These are phyloP conservation scores for Sarocladium kiliense DNA, from an alignment of 2,329 filamentous ascomycete genomes.

Conservation along the genomic window DNA sequence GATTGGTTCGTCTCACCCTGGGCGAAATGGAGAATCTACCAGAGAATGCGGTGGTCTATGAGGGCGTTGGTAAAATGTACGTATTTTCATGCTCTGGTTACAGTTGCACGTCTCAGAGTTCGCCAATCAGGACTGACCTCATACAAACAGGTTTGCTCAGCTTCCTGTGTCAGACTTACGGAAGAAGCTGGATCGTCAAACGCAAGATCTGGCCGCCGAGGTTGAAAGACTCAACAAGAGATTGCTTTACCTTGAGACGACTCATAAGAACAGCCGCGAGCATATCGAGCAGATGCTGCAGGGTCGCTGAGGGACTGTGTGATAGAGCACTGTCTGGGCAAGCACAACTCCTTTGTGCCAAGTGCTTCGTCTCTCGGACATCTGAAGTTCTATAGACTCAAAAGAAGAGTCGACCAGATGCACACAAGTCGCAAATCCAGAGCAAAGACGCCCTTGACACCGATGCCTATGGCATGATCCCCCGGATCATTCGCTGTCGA, in stretches of 20 bases:
- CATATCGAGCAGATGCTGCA: constrained; percentile 83
- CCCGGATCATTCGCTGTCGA: no score
- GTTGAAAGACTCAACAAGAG: constrained; percentile 81
- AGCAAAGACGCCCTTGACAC: no score
- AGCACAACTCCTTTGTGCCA: no score
- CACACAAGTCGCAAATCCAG: no score
- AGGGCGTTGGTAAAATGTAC: constrained; percentile 96
- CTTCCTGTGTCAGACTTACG: constrained; percentile 69
- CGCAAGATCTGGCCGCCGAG: constrained; percentile 69
- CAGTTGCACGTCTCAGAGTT: no score
- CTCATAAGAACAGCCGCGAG: constrained; percentile 86
- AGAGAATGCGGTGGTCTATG: constrained; percentile 74
- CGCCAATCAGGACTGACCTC: background rate
- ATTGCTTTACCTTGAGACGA: constrained; percentile 88
- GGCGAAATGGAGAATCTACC: constrained; percentile 77
- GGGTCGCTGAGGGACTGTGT: constrained; percentile 37
- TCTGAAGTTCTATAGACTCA: no score
- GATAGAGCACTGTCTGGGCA: no score
- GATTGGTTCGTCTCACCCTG: constrained; percentile 80
- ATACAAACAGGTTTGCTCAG: constrained; percentile 70
- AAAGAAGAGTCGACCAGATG: no score
- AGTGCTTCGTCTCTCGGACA: no score
- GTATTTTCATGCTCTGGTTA: constrained; percentile 22
- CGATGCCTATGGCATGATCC: no score
- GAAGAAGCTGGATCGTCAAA: constrained; percentile 70